Conservation (phyloP, 345 rosid genomes). For the Aquilaria malaccensis region DNA sequence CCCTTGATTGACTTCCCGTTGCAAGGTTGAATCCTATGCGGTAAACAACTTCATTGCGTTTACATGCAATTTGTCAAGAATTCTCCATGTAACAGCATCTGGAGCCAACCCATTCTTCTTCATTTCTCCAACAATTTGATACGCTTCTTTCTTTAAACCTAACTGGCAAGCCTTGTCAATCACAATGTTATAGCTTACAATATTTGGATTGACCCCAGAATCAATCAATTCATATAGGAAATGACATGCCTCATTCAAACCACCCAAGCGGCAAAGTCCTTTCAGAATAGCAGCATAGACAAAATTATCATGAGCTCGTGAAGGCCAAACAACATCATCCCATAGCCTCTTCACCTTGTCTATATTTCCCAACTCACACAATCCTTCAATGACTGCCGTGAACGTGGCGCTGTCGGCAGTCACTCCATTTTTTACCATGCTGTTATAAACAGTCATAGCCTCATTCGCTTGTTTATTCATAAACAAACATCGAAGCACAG, state of each 20-base stretch:
- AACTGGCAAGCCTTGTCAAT: constrained; percentile 60
- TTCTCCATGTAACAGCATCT: constrained; percentile 88
- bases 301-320: constrained; percentile 54
- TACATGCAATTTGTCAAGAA: constrained; percentile 60
- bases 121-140: constrained; percentile 70
- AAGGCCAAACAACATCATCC: constrained; percentile 82
- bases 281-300: constrained; percentile 78
- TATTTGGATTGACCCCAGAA: constrained; percentile 59
- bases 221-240: constrained; percentile 71
- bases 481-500: constrained; percentile 55
- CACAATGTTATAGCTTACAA: constrained; percentile 62
- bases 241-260: constrained; percentile 60
- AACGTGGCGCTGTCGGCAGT: constrained; percentile 42
- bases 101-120: constrained; percentile 58
- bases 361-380: constrained; percentile 37
- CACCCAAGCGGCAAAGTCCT: constrained; percentile 54
- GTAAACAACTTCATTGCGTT: constrained; percentile 9
- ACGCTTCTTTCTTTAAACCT: constrained; percentile 75
- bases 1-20: not conserved
- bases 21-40: constrained; percentile 4
- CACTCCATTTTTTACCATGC: constrained; percentile 46
- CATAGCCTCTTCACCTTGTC: constrained; percentile 68
- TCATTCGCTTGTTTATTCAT: constrained; percentile 38
- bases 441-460: constrained; percentile 41
- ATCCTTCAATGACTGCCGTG: constrained; percentile 50